phyloP scores from a whole-genome alignment of 2,329 filamentous ascomycete genomes.

The Cladophialophora chaetospira region DNA sequence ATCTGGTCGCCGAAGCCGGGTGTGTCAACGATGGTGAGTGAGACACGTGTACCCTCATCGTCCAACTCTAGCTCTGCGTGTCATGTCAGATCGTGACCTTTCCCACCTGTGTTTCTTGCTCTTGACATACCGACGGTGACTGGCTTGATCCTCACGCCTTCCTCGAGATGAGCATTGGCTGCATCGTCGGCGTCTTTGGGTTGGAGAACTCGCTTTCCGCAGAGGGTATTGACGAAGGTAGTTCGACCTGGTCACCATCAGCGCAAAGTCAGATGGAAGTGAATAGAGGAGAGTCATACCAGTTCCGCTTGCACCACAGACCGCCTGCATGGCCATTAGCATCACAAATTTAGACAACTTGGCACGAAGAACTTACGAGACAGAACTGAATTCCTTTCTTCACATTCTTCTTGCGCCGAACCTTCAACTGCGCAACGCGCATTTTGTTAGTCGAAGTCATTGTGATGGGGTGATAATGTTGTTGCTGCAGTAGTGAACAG shows the following conservation, averaged over 20 bases:
- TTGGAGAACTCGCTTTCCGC: constrained; percentile 85
- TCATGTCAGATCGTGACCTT: constrained; percentile 32
- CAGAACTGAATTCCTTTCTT: constrained; percentile 99
- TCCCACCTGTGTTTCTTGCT: constrained; percentile 1
- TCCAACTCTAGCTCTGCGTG: constrained; percentile 83
- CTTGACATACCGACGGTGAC: constrained; percentile 82
- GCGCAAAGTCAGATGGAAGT: constrained; percentile 1
- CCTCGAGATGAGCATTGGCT: constrained; percentile 83
- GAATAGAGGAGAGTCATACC: constrained; percentile 58
- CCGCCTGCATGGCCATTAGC: too few species aligned
- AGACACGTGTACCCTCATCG: constrained; percentile 97
- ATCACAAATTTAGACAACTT: too few species aligned
- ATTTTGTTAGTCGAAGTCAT: constrained; percentile 28
- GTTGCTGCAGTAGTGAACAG: background rate
- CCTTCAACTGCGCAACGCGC: constrained; percentile 70
- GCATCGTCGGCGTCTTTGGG: constrained; percentile 94
- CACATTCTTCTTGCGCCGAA: constrained; percentile 99
- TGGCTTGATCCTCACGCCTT: constrained; percentile 97
- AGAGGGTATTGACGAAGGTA: constrained; percentile 99
- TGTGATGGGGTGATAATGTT: background rate
- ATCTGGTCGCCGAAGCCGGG: constrained; percentile 98
- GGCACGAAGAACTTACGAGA: too few species aligned
- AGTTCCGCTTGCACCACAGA: constrained; percentile 97
- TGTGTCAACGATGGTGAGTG: constrained; percentile 96
- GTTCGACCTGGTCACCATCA: constrained; percentile 70